These are phyloP conservation scores for Microbotryum intermedium DNA, from an alignment of 1,284 basidiomycete species.

Conservation along the genomic window DNA sequence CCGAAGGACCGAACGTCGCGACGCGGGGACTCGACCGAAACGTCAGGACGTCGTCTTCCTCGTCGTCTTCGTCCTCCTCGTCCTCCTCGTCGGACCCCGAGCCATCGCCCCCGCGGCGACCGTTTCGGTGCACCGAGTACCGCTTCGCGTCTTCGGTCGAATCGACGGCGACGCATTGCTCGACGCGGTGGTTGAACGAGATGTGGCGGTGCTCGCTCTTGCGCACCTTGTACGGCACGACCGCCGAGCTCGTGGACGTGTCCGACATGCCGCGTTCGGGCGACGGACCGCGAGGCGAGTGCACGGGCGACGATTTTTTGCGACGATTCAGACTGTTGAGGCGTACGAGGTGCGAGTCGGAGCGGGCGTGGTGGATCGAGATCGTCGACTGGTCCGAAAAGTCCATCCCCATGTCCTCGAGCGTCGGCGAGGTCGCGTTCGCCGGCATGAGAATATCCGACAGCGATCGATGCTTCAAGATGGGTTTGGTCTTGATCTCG, in stretches of 20 bases:
- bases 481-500: conserved; percentile 56
- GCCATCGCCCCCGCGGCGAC: not conserved
- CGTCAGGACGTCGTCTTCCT: conserved; percentile 55
- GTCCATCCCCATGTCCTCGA: conserved; percentile 37
- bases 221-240: not conserved
- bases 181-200: conserved; percentile 95
- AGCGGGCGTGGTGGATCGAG: conserved; percentile 21
- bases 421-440: conserved; percentile 42
- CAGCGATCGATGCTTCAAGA: conserved; percentile 91
- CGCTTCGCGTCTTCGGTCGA: conserved; percentile 35
- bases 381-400: conserved; percentile 25
- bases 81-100: conserved; percentile 24
- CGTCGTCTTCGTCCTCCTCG: conserved; percentile 46
- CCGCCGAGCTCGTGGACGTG: conserved; percentile 16
- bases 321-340: conserved; percentile 26
- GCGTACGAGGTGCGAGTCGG: conserved; percentile 28
- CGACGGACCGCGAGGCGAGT: conserved; percentile 20
- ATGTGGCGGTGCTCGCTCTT: conserved; percentile 61
- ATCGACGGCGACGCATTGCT: conserved; percentile 90
- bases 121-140: conserved; percentile 3
- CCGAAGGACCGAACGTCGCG: conserved; percentile 11
- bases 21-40: conserved; percentile 31
- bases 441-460: conserved; percentile 65
- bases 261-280: conserved; percentile 23
- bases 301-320: conserved; percentile 16